phyloP scores from a whole-genome alignment of 176 grass and related monocot genomes.

The bread wheat (Triticum aestivum) region IWGSC_CS_RefSeq_v2.1 NC_057801.1:134257888-134258387 shows the following conservation, averaged over 20 bases:
- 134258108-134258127: too few species aligned
- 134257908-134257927: too few species aligned
- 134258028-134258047: too few species aligned
- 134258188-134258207: constrained; percentile 15
- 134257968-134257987: too few species aligned
- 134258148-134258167: constrained; percentile 23
- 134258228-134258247: constrained; percentile 8
- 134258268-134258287: constrained; percentile 28
- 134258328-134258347: neutral
- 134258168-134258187: neutral
- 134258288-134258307: neutral
- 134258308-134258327: neutral
- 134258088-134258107: too few species aligned
- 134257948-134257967: too few species aligned
- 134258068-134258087: too few species aligned
- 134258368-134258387: neutral
- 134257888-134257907: too few species aligned
- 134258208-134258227: neutral
- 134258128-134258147: neutral
- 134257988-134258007: too few species aligned
- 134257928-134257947: too few species aligned
- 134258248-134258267: neutral
- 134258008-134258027: too few species aligned
- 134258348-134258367: constrained; percentile 26
- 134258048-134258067: too few species aligned